phyloP scores from a whole-genome alignment of 805 yeast genomes.

The Starmerella ratchasimensis region DNA sequence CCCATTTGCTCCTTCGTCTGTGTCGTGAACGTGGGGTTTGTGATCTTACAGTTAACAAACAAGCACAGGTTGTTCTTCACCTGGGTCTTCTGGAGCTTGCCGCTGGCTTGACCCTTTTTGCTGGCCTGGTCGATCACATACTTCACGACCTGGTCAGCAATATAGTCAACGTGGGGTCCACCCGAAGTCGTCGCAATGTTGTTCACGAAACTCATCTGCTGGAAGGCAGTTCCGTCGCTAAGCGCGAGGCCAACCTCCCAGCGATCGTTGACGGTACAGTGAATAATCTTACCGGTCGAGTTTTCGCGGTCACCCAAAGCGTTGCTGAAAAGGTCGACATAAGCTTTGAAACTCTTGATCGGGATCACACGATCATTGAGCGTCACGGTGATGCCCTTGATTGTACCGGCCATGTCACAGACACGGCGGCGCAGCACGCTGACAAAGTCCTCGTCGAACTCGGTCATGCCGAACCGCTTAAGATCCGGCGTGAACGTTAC shows the following conservation, averaged over 20 bases:
- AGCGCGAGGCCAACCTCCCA: slow-evolving; percentile 97
- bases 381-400: slow-evolving; percentile 61
- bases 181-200: slow-evolving; percentile 96
- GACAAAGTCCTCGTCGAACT: slow-evolving; percentile 65
- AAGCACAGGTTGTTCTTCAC: slow-evolving; percentile 80
- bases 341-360: slow-evolving; percentile 64
- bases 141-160: slow-evolving; percentile 69
- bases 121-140: slow-evolving; percentile 66
- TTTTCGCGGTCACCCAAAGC: slow-evolving; percentile 38
- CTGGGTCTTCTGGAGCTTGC: slow-evolving; percentile 75
- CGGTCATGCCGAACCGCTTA: slow-evolving; percentile 69
- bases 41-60: slow-evolving; percentile 81
- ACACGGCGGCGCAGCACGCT: slow-evolving; percentile 87
- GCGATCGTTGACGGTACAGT: slow-evolving; percentile 67
- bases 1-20: slow-evolving; percentile 95
- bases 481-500: slow-evolving; percentile 83
- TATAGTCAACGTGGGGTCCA: slow-evolving; percentile 84
- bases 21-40: slow-evolving; percentile 93
- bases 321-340: slow-evolving; percentile 77
- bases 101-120: slow-evolving; percentile 35
- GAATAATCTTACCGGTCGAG: slow-evolving; percentile 40
- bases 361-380: slow-evolving; percentile 62
- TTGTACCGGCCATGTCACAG: slow-evolving; percentile 89
- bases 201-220: slow-evolving; percentile 92
- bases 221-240: slow-evolving; percentile 67